These are phyloP conservation scores for Yamadazyma scolyti DNA, from an alignment of 805 yeast species.

Conservation along the genomic window DNA sequence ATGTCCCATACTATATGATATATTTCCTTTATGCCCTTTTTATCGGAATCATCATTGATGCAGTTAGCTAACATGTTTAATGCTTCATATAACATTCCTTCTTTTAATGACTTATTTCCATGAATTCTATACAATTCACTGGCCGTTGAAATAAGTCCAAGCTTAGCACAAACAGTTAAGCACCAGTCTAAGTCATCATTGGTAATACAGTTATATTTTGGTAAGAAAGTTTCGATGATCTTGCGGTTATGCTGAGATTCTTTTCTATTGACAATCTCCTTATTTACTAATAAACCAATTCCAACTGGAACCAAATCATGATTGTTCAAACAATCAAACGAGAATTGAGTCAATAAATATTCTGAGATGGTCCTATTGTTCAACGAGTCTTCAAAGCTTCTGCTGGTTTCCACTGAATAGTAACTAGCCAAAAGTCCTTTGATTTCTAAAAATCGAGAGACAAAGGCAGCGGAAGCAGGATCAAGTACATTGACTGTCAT, in stretches of 20 bases:
- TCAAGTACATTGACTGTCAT: constrained; percentile 58
- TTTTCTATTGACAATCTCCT: constrained; percentile 41
- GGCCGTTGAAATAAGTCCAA: constrained; percentile 58
- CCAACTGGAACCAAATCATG: constrained; percentile 63
- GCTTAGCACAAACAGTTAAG: constrained; percentile 65
- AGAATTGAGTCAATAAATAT: constrained; percentile 51
- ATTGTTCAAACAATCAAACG: constrained; percentile 49
- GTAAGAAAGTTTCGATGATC: constrained; percentile 55
- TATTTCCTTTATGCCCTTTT: constrained; percentile 38
- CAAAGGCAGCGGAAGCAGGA: constrained; percentile 59
- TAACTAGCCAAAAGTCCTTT: constrained; percentile 51
- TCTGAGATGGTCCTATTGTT: constrained; percentile 45
- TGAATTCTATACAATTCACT: constrained; percentile 48
- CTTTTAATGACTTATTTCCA: constrained; percentile 47
- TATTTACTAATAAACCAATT: constrained; percentile 52
- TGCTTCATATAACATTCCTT: constrained; percentile 60
- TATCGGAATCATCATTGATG: constrained; percentile 38
- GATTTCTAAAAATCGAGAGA: constrained; percentile 60
- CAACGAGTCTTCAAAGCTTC: constrained; percentile 1
- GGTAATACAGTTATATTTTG: constrained; percentile 56
- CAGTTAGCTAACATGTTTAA: constrained; percentile 61
- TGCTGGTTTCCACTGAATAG: constrained; percentile 17
- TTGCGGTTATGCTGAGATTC: constrained; percentile 26
- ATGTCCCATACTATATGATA: constrained; percentile 55
- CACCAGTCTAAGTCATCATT: constrained; percentile 83